Conservation (phyloP, 371 early-diverging fungal genomes). For the Gilbertella persicaria region DNA sequence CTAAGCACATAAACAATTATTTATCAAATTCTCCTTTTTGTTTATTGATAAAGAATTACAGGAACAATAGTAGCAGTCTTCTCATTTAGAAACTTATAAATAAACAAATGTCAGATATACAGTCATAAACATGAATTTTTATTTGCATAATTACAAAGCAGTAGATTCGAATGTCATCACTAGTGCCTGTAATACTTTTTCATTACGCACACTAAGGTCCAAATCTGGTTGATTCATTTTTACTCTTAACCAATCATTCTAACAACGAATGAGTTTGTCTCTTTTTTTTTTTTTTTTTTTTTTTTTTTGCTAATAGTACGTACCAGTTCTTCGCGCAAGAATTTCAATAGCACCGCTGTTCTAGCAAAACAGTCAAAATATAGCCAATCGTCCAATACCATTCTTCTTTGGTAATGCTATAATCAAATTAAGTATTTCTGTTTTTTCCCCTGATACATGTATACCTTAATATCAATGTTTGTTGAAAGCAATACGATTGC, state of each 20-base stretch:
- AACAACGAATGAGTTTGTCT: not conserved
- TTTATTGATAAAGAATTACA: too few relatives aligned
- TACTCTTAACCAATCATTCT: slow-evolving; percentile 35
- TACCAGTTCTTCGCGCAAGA: slow-evolving; percentile 58
- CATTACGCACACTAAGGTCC: slow-evolving; percentile 29
- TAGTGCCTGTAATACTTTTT: slow-evolving; percentile 34
- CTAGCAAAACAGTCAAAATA: slow-evolving; percentile 63
- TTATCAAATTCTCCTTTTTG: too few relatives aligned
- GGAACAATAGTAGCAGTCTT: too few relatives aligned
- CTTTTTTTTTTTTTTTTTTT: not conserved
- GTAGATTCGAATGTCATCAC: slow-evolving; percentile 31
- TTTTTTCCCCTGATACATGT: not conserved
- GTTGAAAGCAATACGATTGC: slow-evolving; percentile 59
- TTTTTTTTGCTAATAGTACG: too few relatives aligned
- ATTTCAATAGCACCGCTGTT: slow-evolving; percentile 62
- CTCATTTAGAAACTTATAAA: too few relatives aligned
- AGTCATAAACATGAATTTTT: too few relatives aligned
- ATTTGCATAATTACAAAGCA: too few relatives aligned
- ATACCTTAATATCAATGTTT: slow-evolving; percentile 58
- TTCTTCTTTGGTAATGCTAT: slow-evolving; percentile 56
- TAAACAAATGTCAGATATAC: too few relatives aligned
- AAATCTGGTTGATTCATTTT: slow-evolving; percentile 44
- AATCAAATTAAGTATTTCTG: not conserved
- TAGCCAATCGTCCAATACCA: slow-evolving; percentile 66
- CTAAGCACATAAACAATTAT: too few relatives aligned